Evolutionary conservation across 2,329 filamentous ascomycete genomes (phyloP), one percentile per base, ranked within the genome.

Genomic region (Lachnellula arida): DNA sequence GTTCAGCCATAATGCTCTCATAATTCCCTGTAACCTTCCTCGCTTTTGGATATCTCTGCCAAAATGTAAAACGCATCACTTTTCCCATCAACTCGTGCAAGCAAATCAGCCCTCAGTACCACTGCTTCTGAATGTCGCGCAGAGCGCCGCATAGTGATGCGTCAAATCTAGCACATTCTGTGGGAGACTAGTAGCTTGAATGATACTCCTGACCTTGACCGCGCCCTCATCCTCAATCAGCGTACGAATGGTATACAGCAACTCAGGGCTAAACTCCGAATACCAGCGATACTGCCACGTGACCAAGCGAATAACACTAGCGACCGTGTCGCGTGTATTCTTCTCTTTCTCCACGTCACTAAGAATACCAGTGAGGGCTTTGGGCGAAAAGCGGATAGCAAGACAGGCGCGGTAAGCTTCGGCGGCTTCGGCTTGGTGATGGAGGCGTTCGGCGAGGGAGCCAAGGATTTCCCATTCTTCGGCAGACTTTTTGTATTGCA

Each of bases 231-330:
- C 92, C 74, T 97, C 94, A 69, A 99, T 99, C 63, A 99, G 78
- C 63, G 89, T 91, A 60, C 94, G 87, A 67, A 97, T 89, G 3
- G 89, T 87, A 72, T 86, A 90, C 53, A 99, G 81, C 44, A 99
- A 81, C 62, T 92, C 86, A 0, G 94, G 94, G 17, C 92, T 97
- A 75, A 99, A 99, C 81, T 99, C 94, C 55, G 92, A 97, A 76
- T 99, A 99, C 94, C 94, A 99, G 64, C 94, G 82, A 75, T 97
- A 99, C 75, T 99, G 94, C 94, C 94, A 99, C 12, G 93, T 94
- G 35, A 97, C 90, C 43, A 99, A 78, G 51, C 91, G 81, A 63
- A 99, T 97, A 56, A 97, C 79, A n/a, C 89, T 86, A 28, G 86
- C 88, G 6, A 97, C 81, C 55, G 87, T 90, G 58, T 91, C 88